Evolutionary conservation across 306 rosid genomes (phyloP).

Genomic region (Cicer cuneatum): DNA sequence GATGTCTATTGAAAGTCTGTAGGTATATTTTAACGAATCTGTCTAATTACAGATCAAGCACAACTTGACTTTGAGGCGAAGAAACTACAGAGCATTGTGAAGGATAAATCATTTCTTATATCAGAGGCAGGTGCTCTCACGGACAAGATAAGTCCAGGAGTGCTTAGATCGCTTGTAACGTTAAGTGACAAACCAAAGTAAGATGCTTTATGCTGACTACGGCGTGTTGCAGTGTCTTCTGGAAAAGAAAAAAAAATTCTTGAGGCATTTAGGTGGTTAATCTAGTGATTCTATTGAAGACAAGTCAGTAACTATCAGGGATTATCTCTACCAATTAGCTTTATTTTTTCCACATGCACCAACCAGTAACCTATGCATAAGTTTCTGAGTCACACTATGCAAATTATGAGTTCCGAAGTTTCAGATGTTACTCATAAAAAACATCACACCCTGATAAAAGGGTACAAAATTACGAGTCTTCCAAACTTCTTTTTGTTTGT

Average conservation of each 20-base stretch:
- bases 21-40: constrained; percentile 10
- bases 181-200: constrained; percentile 71
- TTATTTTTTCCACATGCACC: background rate
- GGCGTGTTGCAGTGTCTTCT: constrained; percentile 9
- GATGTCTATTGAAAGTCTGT: constrained; percentile 11
- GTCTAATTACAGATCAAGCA: constrained; percentile 67
- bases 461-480: background rate
- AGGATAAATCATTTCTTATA: constrained; percentile 62
- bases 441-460: background rate
- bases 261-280: constrained; percentile 21
- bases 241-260: constrained; percentile 20
- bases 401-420: background rate
- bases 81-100: constrained; percentile 76
- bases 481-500: background rate
- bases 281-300: background rate
- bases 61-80: constrained; percentile 75
- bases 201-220: constrained; percentile 32
- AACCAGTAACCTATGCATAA: background rate
- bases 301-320: background rate
- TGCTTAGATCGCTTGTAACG: constrained; percentile 74
- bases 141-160: constrained; percentile 75
- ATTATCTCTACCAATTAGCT: background rate
- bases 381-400: background rate
- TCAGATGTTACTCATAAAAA: background rate
- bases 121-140: constrained; percentile 83